Percentiles rank a stretch among this genome's conserved stretches.
Evolutionary conservation across 345 rosid genomes (phyloP).

Genomic region (Brassica juncea): DNA sequence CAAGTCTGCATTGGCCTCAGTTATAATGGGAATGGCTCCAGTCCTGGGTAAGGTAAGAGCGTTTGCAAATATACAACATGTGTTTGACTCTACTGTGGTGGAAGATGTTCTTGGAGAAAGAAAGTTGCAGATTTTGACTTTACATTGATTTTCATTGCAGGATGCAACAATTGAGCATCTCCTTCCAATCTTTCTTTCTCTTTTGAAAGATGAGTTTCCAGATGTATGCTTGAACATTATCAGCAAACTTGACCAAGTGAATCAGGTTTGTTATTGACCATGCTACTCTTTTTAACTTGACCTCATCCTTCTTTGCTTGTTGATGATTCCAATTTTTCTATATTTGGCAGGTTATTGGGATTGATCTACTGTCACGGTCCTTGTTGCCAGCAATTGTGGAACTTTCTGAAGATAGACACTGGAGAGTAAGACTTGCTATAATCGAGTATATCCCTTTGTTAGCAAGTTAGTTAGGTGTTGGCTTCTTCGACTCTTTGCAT

Average conservation of each 20-base stretch:
- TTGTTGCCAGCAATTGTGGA: constrained; percentile 94
- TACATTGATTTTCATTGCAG: constrained; percentile 43
- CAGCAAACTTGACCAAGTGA: constrained; percentile 98
- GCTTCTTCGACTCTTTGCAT: constrained; percentile 85
- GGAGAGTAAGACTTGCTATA: constrained; percentile 96
- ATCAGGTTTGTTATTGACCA: constrained; percentile 61
- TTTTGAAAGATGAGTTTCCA: constrained; percentile 93
- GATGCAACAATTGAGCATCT: constrained; percentile 95
- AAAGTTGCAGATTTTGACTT: constrained; percentile 4
- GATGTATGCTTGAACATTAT: constrained; percentile 95
- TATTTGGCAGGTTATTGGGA: constrained; percentile 79
- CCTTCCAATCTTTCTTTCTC: constrained; percentile 95
- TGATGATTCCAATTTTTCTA: neutral
- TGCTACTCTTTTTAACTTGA: neutral
- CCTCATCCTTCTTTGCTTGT: neutral
- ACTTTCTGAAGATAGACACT: constrained; percentile 97
- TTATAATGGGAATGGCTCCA: constrained; percentile 92
- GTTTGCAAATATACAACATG: neutral
- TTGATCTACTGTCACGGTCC: constrained; percentile 90
- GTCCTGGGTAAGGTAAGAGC: constrained; percentile 58
- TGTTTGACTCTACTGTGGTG: neutral
- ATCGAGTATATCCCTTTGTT: constrained; percentile 91
- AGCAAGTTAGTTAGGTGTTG: constrained; percentile 89
- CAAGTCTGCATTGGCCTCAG: constrained; percentile 83
- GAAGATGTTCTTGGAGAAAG: neutral